Evolutionary conservation across 1,139 yeast species (phyloP), one percentile per base, ranked within the genome.

Genomic region (Protomyces inundatus): DNA sequence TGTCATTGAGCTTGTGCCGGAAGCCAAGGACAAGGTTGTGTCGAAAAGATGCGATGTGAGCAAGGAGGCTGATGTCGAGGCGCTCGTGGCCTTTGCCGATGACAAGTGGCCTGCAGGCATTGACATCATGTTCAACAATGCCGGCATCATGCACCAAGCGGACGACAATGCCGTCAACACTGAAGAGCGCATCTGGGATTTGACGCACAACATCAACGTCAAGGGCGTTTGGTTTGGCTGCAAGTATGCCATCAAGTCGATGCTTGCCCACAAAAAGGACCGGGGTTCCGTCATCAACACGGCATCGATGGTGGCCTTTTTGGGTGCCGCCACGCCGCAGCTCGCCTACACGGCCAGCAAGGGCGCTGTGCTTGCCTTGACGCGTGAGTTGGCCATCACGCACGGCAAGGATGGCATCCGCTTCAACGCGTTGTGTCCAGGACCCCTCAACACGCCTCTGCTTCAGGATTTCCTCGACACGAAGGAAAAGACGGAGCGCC

Each of bases 91-190:
- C 50, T 68, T 67, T 34, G 75, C 70, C 45, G 77, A 74, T 64
- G 82, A 79, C 69, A 85, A 83, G 71, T 83, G 82, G 70, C 82
- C 83, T 68, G 55, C 51, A n/a, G 81, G 86, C 61, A 85, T 88
- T 39, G 83, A 84, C 70, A 77, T 86, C 68, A 80, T 86, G 76
- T 81, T 87, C 72, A 85, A 86, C 77, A 80, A 87, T 64, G 91
- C 91, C 36, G 91, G 93, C 34, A 86, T 86, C 77, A 84, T 87
- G 80, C 89, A 86, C 73, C 84, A 85, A 71, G 82, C 80, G 76
- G 86, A 88, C 40, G 90, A 74, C 65, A 76, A 75, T 16, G 74
- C 74, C 32, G 69, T 74, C 63, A 74, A 72, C 68, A 75, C 77
- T 30, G 76, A 76, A 33, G 79, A 79, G 32, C 73, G 75, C 58